Conservation (phyloP, 768 basidiomycete species). For the Dacryopinax primogenitus region DNA sequence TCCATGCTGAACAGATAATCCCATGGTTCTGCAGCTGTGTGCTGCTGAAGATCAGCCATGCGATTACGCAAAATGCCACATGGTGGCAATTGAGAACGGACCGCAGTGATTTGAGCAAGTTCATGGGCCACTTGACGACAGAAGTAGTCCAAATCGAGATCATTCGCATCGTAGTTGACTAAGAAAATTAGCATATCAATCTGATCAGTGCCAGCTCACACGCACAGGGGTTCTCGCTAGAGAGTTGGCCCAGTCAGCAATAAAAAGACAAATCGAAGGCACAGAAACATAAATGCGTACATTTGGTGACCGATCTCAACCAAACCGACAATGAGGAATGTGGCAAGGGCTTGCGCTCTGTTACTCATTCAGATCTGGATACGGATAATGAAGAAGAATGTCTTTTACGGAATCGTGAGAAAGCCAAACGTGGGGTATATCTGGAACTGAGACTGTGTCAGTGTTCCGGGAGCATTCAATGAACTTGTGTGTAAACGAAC, state of each 20-base stretch:
- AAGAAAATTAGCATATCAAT: neutral
- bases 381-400: neutral
- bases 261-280: neutral
- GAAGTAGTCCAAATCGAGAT: neutral
- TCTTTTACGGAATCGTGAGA: neutral
- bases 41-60: neutral
- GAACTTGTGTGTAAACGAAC: conserved; percentile 10
- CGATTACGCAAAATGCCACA: neutral
- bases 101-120: neutral
- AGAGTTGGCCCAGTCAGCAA: neutral
- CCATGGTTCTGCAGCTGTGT: neutral
- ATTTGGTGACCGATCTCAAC: neutral
- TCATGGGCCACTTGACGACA: neutral
- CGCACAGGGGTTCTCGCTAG: neutral
- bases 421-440: neutral
- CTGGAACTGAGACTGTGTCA: neutral
- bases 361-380: neutral
- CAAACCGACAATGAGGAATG: neutral
- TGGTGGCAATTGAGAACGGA: neutral
- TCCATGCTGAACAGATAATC: neutral
- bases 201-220: neutral
- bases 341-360: neutral
- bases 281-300: no score
- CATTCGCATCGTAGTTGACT: neutral
- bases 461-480: neutral